These are phyloP conservation scores for Triticum monococcum DNA, from an alignment of 176 grass and related monocot genomes.

Conservation along the genomic window DNA sequence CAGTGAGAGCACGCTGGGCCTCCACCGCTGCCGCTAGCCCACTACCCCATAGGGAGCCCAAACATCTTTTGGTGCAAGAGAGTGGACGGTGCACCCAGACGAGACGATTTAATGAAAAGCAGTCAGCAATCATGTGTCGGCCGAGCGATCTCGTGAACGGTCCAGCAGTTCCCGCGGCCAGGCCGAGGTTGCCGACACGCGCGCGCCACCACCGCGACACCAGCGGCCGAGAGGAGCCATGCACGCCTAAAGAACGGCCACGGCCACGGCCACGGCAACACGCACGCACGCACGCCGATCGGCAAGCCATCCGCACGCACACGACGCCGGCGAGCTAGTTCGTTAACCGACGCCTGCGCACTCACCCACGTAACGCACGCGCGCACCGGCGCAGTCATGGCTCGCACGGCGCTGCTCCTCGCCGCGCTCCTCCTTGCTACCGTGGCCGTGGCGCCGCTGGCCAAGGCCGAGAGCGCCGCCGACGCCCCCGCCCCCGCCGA, in stretches of 20 bases:
- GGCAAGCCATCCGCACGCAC: no score
- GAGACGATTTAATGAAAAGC: neutral
- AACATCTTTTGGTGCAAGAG: conserved; percentile 16
- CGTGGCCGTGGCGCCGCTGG: conserved; percentile 14
- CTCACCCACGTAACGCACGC: no score
- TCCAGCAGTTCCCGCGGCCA: neutral
- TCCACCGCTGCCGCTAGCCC: neutral
- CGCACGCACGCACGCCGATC: neutral
- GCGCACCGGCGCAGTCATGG: neutral
- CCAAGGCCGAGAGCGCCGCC: neutral
- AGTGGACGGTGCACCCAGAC: neutral
- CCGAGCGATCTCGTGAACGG: neutral
- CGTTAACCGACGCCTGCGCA: no score
- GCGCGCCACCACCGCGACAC: conserved; percentile 2
- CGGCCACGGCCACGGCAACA: neutral
- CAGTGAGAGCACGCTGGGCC: neutral
- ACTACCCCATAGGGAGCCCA: neutral
- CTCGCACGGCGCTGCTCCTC: neutral
- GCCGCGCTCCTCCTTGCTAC: conserved; percentile 12
- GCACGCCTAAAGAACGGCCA: neutral
- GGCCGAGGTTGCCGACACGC: neutral
- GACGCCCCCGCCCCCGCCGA: neutral
- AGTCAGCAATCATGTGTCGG: neutral
- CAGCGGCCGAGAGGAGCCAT: neutral
- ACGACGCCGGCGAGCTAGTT: no score